These are phyloP conservation scores for Arabidopsis lyrata DNA, from an alignment of 441 rosid genomes.

Conservation along the genomic window DNA sequence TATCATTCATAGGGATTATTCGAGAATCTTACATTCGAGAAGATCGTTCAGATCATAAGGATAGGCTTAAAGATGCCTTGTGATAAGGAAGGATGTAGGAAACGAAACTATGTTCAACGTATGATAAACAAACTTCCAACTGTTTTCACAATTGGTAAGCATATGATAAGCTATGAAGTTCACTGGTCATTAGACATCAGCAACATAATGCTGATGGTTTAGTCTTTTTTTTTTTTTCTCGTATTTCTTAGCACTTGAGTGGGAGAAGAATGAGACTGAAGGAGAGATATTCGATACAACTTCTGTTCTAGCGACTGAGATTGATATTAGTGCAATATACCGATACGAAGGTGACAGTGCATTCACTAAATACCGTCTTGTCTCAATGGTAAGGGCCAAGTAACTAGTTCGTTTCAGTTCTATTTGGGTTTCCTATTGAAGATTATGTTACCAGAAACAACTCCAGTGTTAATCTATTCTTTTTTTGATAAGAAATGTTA, in stretches of 20 bases:
- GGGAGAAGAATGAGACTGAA: slow-evolving; percentile 27
- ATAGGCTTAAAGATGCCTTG: slow-evolving; percentile 25
- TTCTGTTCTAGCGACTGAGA: slow-evolving; percentile 21
- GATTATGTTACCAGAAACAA: slow-evolving; percentile 16
- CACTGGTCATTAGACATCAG: background rate
- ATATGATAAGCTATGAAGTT: background rate
- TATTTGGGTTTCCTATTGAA: background rate
- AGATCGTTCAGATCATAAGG: slow-evolving; percentile 17
- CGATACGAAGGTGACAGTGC: background rate
- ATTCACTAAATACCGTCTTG: slow-evolving; percentile 32
- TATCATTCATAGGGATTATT: slow-evolving; percentile 14
- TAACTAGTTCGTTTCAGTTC: background rate
- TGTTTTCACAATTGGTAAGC: slow-evolving; percentile 35
- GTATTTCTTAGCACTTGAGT: slow-evolving; percentile 29
- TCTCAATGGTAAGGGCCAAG: slow-evolving; percentile 29
- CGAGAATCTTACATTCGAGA: slow-evolving; percentile 10
- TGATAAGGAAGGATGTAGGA: slow-evolving; percentile 30
- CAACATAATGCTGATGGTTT: background rate
- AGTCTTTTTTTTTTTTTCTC: background rate
- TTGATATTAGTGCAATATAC: slow-evolving; percentile 31
- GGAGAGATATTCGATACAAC: slow-evolving; percentile 22
- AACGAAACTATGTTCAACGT: slow-evolving; percentile 24
- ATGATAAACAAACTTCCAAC: slow-evolving; percentile 18
- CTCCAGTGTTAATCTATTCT: background rate
- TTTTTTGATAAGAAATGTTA: too few relatives aligned